Evolutionary conservation across 2,329 filamentous ascomycete species (phyloP).

Genomic region (Cephalotrichum gorgonifer): DNA sequence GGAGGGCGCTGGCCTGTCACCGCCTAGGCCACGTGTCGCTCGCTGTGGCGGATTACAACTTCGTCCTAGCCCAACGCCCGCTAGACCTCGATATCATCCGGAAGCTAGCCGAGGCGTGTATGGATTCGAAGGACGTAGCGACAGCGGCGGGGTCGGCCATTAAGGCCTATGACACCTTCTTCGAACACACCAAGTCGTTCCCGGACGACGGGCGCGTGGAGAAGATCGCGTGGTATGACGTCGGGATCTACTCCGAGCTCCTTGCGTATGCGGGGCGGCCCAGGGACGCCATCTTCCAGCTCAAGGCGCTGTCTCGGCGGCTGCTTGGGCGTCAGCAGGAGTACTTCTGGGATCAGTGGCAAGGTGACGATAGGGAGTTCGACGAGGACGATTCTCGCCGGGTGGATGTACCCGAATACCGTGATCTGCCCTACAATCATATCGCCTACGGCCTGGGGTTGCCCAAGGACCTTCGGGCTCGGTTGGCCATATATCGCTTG

Average conservation of each 20-base stretch:
- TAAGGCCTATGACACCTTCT: conserved; percentile 35
- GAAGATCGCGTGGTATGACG: conserved; percentile 59
- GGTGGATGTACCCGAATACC: conserved; percentile 48
- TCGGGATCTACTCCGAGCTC: conserved; percentile 78
- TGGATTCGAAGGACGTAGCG: conserved; percentile 38
- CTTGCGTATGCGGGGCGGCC: conserved; percentile 56
- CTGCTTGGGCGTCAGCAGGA: conserved; percentile 67
- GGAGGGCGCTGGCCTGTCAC: conserved; percentile 48
- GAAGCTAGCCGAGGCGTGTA: conserved; percentile 45
- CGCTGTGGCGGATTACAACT: conserved; percentile 47
- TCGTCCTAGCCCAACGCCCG: conserved; percentile 39
- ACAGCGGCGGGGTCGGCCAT: conserved; percentile 27
- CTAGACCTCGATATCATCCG: conserved; percentile 44
- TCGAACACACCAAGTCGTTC: conserved; percentile 28
- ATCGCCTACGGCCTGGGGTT: conserved; percentile 62
- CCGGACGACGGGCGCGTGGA: conserved; percentile 24
- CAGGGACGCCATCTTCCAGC: conserved; percentile 53
- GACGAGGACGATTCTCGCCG: conserved; percentile 66
- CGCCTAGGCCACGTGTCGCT: conserved; percentile 41
- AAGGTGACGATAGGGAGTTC: conserved; percentile 80
- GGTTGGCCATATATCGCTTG: conserved; percentile 75
- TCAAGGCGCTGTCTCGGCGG: conserved; percentile 72
- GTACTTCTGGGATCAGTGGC: conserved; percentile 62
- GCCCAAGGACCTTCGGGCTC: conserved; percentile 73
- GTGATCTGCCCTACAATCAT: conserved; percentile 37